Conservation (phyloP, 148 eudicot species). For the Persicaria maculosa region DNA sequence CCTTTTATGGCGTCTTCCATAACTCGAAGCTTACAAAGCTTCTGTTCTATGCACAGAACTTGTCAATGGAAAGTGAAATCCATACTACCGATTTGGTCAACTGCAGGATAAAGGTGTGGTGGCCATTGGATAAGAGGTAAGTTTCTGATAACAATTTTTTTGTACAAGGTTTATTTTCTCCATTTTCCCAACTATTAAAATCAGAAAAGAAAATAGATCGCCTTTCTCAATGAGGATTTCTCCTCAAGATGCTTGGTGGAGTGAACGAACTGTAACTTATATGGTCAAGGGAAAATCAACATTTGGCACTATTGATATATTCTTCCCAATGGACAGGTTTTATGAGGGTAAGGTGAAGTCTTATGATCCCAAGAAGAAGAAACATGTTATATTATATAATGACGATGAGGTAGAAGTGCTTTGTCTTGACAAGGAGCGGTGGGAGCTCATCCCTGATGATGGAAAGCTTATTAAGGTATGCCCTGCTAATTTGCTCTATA, state of each 20-base stretch:
- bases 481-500: background rate
- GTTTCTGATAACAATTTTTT: constrained; percentile 16
- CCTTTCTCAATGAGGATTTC: background rate
- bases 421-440: constrained; percentile 63
- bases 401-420: constrained; percentile 97
- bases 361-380: constrained; percentile 69
- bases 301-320: background rate
- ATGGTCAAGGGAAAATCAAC: background rate
- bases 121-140: constrained; percentile 95
- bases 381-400: constrained; percentile 76
- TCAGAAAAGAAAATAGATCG: background rate
- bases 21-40: background rate
- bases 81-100: constrained; percentile 64
- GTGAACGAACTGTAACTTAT: background rate
- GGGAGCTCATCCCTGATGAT: constrained; percentile 63
- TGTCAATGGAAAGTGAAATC: constrained; percentile 44
- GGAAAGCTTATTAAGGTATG: constrained; percentile 42
- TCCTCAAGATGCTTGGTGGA: background rate
- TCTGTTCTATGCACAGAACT: constrained; percentile 45
- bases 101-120: constrained; percentile 86
- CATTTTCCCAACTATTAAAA: background rate
- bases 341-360: constrained; percentile 87
- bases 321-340: constrained; percentile 43
- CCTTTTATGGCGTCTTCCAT: background rate
- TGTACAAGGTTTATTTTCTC: background rate